Base-by-base conservation (phyloP, 2,329 filamentous ascomycete genomes). In the Harringtonia aguacate region DNA sequence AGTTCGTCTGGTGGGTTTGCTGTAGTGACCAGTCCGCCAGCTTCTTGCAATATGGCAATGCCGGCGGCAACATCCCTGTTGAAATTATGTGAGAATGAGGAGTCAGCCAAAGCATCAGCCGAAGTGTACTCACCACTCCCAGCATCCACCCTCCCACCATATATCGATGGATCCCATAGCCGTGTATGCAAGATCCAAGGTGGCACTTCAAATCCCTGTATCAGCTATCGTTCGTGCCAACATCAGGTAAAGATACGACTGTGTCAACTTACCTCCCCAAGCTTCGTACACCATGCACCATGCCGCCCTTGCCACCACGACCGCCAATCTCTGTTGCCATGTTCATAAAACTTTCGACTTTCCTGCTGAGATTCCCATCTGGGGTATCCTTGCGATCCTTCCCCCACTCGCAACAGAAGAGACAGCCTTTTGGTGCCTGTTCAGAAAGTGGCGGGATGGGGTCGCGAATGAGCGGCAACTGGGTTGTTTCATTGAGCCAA, bases 61-160 rank as follows among this genome's bases (percentile, higher is more conserved):
- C 83, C 84, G 13, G 84, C 84, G 2, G 83, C 82, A 4, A 87
- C 84, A 52, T 88, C 84, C 82, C 72, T 73, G 46, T 24, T 27
- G 12, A 10, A 15, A 33, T 18, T n/a, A 21, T 3, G 5, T 30
- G 12, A 4, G n/a, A 3, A 39, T 13, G 46, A 41, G 47, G 20
- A 41, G 8, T 4, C 3, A 27, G 46, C 13, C 13, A 28, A n/a
- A 27, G 13, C 24, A 21, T 13, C 17, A 20, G 3, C 29, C 13
- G 15, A 28, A 29, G 36, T 14, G 22, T 35, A 59, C 69, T 36
- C 17, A 80, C 79, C 84, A 88, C 61, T 87, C 84, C 83, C 83
- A 86, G 55, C 82, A 86, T 0, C 83, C 83, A 4, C 82, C 84
- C 57, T 88, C 83, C 83, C 83, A 88, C 83, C 84, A 87, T 12